Percentiles rank a stretch among this genome's conserved stretches.
Evolutionary conservation across 2,329 filamentous ascomycete genomes (phyloP).

Genomic region (Teratosphaeria epicoccoides): DNA sequence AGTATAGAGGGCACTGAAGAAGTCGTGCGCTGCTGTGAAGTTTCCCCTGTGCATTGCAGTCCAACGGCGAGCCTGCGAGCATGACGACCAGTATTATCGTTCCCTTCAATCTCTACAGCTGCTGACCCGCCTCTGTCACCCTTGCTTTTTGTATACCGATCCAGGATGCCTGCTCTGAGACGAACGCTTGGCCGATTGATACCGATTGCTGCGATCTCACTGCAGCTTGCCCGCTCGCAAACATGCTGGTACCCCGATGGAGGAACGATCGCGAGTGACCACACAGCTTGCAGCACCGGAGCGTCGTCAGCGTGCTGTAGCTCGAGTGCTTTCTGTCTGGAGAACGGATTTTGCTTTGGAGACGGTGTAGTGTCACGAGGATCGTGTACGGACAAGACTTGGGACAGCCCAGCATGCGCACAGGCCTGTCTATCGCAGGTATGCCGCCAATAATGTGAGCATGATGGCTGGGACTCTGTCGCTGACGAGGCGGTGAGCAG

Average conservation of each 20-base stretch:
- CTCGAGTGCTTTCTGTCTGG: slow-evolving; percentile 21
- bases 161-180: neutral
- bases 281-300: slow-evolving; percentile 12
- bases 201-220: neutral
- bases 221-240: neutral
- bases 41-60: neutral
- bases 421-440: slow-evolving; percentile 20
- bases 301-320: slow-evolving; percentile 20
- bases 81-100: neutral
- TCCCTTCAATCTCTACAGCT: neutral
- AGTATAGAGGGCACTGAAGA: too few species aligned
- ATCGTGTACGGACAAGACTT: slow-evolving; percentile 25
- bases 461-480: slow-evolving; percentile 5
- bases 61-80: too few species aligned
- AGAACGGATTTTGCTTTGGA: slow-evolving; percentile 24
- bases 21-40: neutral
- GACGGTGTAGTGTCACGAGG: slow-evolving; percentile 20
- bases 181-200: neutral
- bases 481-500: slow-evolving; percentile 1
- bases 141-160: neutral
- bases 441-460: slow-evolving; percentile 5
- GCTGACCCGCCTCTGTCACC: neutral
- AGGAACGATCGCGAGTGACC: slow-evolving; percentile 14
- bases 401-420: slow-evolving; percentile 20
- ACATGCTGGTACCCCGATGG: slow-evolving; percentile 23